Base-by-base conservation (phyloP, 345 rosid species). In the Schrenkiella parvula region DNA sequence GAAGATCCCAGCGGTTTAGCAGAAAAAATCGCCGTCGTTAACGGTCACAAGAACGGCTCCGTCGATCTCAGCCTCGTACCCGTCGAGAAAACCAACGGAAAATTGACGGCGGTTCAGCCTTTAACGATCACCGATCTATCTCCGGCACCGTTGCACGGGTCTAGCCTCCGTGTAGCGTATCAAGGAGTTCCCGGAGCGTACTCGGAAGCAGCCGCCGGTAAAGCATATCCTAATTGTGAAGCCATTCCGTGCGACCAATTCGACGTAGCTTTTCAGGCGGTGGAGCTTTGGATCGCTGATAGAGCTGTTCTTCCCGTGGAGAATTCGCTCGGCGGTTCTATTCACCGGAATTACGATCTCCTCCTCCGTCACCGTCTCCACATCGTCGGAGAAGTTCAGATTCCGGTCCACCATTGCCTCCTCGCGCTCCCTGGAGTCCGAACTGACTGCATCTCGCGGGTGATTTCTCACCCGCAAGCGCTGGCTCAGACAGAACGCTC, bases 171-270 rank as follows among this genome's bases (percentile, higher is more conserved):
- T 4, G 98, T 93, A 41, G 97, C 98, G 2, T 93, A 93, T 60
- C 98, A 93, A 73, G 98, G 98, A 28, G 98, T 87, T 9, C 97
- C 98, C 4, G 98, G 98, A 0, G 98, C 98, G 1, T 93, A 93
- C 74, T 93, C 98, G 0, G 98, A 93, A 39, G 98, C 97, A 3
- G 98, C 98, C 0, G 96, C 98, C 2, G 98, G 96, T 2, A 93
- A 90, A 78, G 98, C 98, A 0, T 93, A 91, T 70, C 93, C 96
- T 0, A 82, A 87, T 18, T 93, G 98, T 17, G 96, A 93, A 52
- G 98, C 98, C 13, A 91, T 89, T 28, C 98, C 98, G 0, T 93
- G 98, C 19, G 98, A 93, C 64, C 98, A 93, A 55, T 93, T 93
- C 23, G 98, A 93, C 79, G 96, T 89, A 8, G 98, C 96, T 6